Percentiles rank a stretch among this genome's conserved stretches.
phyloP scores from a whole-genome alignment of 352 stramenopile species.

The Peronosclerospora sorghi region DNA sequence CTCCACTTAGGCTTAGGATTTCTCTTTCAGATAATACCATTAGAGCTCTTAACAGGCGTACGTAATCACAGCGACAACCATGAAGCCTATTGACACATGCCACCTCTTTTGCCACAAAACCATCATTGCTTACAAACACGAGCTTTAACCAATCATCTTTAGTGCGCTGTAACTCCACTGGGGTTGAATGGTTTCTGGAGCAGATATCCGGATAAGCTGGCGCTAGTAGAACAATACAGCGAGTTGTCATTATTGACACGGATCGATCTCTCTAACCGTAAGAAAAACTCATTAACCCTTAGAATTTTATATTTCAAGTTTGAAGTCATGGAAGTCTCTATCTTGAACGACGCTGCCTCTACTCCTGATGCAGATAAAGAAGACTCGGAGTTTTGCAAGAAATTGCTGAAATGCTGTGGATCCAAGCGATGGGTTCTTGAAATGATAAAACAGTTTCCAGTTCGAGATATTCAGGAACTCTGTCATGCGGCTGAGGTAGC shows the following conservation, averaged over 20 bases:
- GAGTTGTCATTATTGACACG: slow-evolving; percentile 5
- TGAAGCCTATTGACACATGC: slow-evolving; percentile 26
- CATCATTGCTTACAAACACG: slow-evolving; percentile 14
- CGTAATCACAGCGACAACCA: slow-evolving; percentile 34
- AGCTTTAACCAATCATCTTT: slow-evolving; percentile 22
- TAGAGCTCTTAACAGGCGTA: slow-evolving; percentile 20
- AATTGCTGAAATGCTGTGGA: slow-evolving; percentile 54
- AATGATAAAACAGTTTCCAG: slow-evolving; percentile 27
- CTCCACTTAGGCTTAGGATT: slow-evolving; percentile 19
- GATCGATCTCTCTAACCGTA: no score
- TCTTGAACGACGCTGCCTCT: slow-evolving; percentile 31
- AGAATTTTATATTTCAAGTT: no score
- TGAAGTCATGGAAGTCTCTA: slow-evolving; percentile 20
- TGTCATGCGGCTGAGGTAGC: slow-evolving; percentile 14
- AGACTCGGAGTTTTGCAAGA: slow-evolving; percentile 21
- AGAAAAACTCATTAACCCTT: no score
- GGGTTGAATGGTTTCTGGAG: not conserved
- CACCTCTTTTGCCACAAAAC: slow-evolving; percentile 19
- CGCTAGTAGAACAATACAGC: slow-evolving; percentile 13
- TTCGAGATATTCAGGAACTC: not conserved
- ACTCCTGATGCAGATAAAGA: slow-evolving; percentile 9
- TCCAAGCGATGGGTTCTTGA: slow-evolving; percentile 35
- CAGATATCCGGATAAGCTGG: slow-evolving; percentile 16
- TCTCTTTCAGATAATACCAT: slow-evolving; percentile 30
- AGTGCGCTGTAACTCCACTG: slow-evolving; percentile 18